Evolutionary conservation across 78 protist genomes (phyloP).

Genomic region (Dictyostelium intermedium): DNA sequence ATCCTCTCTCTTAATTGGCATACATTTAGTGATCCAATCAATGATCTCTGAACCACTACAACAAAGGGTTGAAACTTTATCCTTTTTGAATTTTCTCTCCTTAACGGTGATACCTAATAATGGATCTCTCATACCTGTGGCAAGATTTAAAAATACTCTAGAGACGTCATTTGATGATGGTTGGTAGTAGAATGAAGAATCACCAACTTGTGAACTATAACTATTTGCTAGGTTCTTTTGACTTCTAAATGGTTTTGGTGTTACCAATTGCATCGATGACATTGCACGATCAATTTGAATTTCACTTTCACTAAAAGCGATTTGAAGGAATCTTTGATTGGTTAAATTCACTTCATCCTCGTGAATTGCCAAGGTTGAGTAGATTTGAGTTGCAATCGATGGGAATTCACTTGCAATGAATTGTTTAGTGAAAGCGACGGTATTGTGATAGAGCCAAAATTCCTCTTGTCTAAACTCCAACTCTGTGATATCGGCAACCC

Average conservation of each 20-base stretch:
- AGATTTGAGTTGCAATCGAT: background rate
- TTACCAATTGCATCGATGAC: background rate
- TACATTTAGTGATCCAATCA: slow-evolving; percentile 45
- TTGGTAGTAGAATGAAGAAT: background rate
- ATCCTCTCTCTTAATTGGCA: slow-evolving; percentile 1
- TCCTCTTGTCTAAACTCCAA: slow-evolving; percentile 50
- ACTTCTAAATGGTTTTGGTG: slow-evolving; percentile 25
- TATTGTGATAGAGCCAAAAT: slow-evolving; percentile 31
- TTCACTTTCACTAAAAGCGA: slow-evolving; percentile 16
- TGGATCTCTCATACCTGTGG: slow-evolving; percentile 63
- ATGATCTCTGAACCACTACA: slow-evolving; percentile 38
- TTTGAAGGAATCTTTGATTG: slow-evolving; percentile 32
- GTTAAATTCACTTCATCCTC: slow-evolving; percentile 32
- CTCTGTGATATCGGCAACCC: slow-evolving; percentile 54
- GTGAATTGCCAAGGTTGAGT: background rate
- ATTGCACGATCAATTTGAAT: background rate
- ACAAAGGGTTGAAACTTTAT: background rate
- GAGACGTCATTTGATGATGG: slow-evolving; percentile 5
- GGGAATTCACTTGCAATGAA: slow-evolving; percentile 17
- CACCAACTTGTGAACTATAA: background rate
- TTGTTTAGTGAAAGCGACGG: slow-evolving; percentile 9
- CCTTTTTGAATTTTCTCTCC: slow-evolving; percentile 58
- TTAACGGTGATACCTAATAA: slow-evolving; percentile 30
- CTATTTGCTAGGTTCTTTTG: background rate
- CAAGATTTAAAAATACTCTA: slow-evolving; percentile 38